These are phyloP conservation scores for Candida taoyuanica DNA, from an alignment of 805 yeast species.

Conservation along the genomic window DNA sequence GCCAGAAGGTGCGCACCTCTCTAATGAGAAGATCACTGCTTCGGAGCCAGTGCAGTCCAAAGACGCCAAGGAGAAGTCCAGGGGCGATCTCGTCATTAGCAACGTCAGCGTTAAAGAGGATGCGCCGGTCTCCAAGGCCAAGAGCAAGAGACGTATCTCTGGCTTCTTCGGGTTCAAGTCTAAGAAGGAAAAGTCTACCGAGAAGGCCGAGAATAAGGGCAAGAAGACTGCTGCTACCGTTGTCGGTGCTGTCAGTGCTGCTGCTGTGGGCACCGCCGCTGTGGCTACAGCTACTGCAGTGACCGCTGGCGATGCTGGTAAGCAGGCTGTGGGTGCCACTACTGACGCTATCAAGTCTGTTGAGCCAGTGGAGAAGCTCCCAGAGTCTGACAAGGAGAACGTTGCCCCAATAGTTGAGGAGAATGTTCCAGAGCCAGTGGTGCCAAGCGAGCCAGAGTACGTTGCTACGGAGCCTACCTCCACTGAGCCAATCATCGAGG, in stretches of 20 bases:
- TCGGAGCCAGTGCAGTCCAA: conserved; percentile 1
- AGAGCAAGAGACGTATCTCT: conserved; percentile 18
- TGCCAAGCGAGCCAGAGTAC: background rate
- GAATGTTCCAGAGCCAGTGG: background rate
- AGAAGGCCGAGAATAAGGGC: background rate
- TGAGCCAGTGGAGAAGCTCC: background rate
- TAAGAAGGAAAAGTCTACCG: conserved; percentile 10
- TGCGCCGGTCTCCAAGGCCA: conserved; percentile 1
- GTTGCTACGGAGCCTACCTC: too few species aligned
- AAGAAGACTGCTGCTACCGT: conserved; percentile 3
- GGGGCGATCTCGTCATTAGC: conserved; percentile 2
- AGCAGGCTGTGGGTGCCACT: conserved; percentile 5
- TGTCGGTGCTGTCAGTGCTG: conserved; percentile 8
- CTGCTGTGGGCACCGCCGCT: conserved; percentile 14
- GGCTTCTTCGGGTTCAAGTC: conserved; percentile 16
- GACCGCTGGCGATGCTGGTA: conserved; percentile 4
- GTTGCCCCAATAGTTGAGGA: conserved; percentile 1
- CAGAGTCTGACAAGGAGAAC: too few species aligned
- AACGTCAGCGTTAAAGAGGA: conserved; percentile 5
- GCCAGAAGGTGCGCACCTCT: conserved; percentile 1
- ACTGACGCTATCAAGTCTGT: conserved; percentile 3
- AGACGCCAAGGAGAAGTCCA: background rate
- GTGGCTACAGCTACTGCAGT: conserved; percentile 11
- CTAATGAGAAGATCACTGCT: conserved; percentile 1
- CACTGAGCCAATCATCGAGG: too few species aligned